These are phyloP conservation scores for Populus alba DNA, from an alignment of 345 rosid genomes.

Conservation along the genomic window DNA sequence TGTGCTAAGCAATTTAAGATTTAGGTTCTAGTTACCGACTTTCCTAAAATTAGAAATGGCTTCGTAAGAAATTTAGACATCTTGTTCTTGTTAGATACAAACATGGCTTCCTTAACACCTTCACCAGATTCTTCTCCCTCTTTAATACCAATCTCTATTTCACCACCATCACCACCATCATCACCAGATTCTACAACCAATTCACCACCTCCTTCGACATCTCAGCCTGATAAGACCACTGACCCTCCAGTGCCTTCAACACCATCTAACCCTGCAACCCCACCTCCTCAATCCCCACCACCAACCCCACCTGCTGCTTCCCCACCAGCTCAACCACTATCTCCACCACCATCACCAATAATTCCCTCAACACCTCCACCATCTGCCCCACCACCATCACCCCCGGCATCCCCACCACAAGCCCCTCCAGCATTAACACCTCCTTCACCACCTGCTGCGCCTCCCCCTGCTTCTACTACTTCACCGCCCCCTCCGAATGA, in stretches of 20 bases:
- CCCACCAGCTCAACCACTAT: slow-evolving; percentile 18
- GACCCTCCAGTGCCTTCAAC: slow-evolving; percentile 39
- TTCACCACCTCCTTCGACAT: slow-evolving; percentile 21
- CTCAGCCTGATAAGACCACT: slow-evolving; percentile 37
- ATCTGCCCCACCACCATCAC: slow-evolving; percentile 40
- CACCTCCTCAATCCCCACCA: slow-evolving; percentile 44
- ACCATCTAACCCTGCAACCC: slow-evolving; percentile 32
- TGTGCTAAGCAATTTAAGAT: not conserved
- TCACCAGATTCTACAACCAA: not conserved
- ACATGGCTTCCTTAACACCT: slow-evolving; percentile 53
- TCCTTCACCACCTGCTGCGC: slow-evolving; percentile 35
- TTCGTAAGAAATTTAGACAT: slow-evolving; percentile 19
- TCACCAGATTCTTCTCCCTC: slow-evolving; percentile 42
- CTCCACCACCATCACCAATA: slow-evolving; percentile 32
- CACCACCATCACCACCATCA: slow-evolving; percentile 36
- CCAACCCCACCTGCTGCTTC: slow-evolving; percentile 42
- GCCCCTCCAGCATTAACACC: slow-evolving; percentile 41
- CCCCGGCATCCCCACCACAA: slow-evolving; percentile 41
- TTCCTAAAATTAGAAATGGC: slow-evolving; percentile 14
- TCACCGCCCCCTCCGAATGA: slow-evolving; percentile 38
- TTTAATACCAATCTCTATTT: slow-evolving; percentile 21
- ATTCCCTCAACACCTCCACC: slow-evolving; percentile 33
- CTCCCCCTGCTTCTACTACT: slow-evolving; percentile 22
- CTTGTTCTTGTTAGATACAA: slow-evolving; percentile 6
- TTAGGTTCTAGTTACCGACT: not conserved